Evolutionary conservation across 1,284 basidiomycete genomes (phyloP), one percentile per base, ranked within the genome.

Genomic region (Singerocomus inundabilis): DNA sequence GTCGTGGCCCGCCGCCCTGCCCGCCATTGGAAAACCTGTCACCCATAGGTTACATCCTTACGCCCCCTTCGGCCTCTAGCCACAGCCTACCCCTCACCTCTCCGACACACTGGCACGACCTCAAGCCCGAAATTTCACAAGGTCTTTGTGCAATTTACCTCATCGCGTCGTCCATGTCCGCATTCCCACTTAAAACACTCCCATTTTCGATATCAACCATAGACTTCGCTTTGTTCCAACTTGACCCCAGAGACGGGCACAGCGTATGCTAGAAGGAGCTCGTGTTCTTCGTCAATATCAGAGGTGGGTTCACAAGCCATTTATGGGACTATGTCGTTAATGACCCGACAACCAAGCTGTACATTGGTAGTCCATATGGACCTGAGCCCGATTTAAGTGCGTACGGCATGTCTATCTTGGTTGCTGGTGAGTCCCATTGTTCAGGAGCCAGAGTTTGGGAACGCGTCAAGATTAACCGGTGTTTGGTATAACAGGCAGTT

Each of bases 131-230:
- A n/a, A n/a, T n/a, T n/a, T n/a, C n/a, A n/a, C n/a, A n/a, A n/a
- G n/a, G n/a, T n/a, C n/a, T n/a, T n/a, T n/a, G n/a, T n/a, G n/a
- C n/a, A n/a, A n/a, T n/a, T n/a, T 79, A 70, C 53, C 63, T 81
- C 30, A 71, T 67, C 15, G 67, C 79, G 55, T 75, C 75, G 5
- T 63, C 66, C 1, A 70, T 80, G 4, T 73, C 76, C 6, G 49
- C 32, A 0, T 59, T 75, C 21, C 72, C 73, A 4, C 70, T 74
- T 29, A 80, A 81, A 61, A 63, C 77, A 6, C 80, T 81, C 53
- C 80, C 80, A 0, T 81, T 82, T 63, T 80, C 80, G 3, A 79
- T 82, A 44, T 70, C 73, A 21, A 80, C 67, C 44, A 59, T 77
- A 21, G 72, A 75, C 38, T 58, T 63, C 35, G n/a, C 59, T 5